A percentile compares a stretch with the other conserved stretches of the same genome.
Conservation (phyloP, 805 yeast species). For the Candida silvatica region DNA sequence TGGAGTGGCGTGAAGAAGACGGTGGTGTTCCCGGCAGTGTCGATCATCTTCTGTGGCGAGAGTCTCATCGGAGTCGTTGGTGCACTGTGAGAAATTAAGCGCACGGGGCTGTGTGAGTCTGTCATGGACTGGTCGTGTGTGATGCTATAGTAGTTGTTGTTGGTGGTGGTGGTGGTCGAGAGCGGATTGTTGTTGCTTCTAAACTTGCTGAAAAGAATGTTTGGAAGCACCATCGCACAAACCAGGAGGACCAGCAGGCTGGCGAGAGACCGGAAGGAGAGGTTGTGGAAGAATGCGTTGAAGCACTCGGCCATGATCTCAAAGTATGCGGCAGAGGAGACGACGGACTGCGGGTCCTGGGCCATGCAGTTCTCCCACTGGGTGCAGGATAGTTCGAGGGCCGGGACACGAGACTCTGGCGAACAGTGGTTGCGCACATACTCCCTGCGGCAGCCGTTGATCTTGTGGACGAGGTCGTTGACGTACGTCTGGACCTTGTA, state of each 20-base stretch:
- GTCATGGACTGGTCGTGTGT: constrained; percentile 12
- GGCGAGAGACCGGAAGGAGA: constrained; percentile 17
- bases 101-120: neutral
- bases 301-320: constrained; percentile 26
- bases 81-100: neutral
- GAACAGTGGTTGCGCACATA: constrained; percentile 69
- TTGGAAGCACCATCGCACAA: constrained; percentile 18
- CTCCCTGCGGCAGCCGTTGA: constrained; percentile 59
- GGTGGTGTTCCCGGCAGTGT: constrained; percentile 1
- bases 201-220: constrained; percentile 19
- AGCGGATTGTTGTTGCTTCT: constrained; percentile 11
- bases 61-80: constrained; percentile 2
- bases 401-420: constrained; percentile 59
- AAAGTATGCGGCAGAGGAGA: constrained; percentile 24
- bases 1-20: constrained; percentile 2
- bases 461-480: constrained; percentile 51
- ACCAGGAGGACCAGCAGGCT: constrained; percentile 10
- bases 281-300: constrained; percentile 24
- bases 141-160: constrained; percentile 18
- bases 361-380: constrained; percentile 81
- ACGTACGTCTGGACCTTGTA: constrained; percentile 58
- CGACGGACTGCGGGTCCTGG: constrained; percentile 50
- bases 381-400: constrained; percentile 58
- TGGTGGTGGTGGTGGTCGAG: constrained; percentile 14
- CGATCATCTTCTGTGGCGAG: constrained; percentile 1